A percentile compares a stretch with the other conserved stretches of the same genome.
phyloP scores from a whole-genome alignment of 163 green algal species.

The Chlorella variabilis region DNA sequence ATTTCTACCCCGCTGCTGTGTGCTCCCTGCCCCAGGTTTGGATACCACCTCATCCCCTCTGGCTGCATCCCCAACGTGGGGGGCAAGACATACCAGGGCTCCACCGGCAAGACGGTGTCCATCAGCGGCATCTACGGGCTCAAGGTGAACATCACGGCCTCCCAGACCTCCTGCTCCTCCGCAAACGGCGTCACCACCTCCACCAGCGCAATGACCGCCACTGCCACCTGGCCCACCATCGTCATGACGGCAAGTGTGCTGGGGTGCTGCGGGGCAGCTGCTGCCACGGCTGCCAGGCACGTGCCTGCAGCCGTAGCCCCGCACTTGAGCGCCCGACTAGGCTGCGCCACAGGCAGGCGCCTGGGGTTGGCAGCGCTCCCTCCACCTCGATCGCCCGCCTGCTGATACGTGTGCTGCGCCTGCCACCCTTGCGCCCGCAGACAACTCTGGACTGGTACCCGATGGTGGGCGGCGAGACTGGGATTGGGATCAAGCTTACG shows the following conservation, averaged over 20 bases:
- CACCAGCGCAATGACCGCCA: neutral
- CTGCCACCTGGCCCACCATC: neutral
- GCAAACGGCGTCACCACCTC: neutral
- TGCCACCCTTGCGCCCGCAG: neutral
- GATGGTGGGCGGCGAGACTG: neutral
- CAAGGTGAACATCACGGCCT: neutral
- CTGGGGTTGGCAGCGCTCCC: too few relatives aligned
- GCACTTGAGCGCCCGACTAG: neutral
- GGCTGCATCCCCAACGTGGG: neutral
- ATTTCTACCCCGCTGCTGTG: too few relatives aligned
- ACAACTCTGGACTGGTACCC: neutral
- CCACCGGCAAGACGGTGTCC: neutral
- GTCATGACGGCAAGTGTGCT: neutral
- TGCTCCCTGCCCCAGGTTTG: constrained; percentile 1
- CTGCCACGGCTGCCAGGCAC: too few relatives aligned
- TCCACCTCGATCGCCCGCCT: too few relatives aligned
- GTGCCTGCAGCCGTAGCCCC: neutral
- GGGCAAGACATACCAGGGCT: neutral
- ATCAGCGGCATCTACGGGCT: neutral
- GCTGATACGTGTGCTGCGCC: neutral
- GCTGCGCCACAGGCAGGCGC: too few relatives aligned
- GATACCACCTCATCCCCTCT: neutral
- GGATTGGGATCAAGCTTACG: neutral
- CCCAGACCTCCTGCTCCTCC: neutral
- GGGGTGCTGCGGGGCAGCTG: neutral